These are phyloP conservation scores for Filobasidium floriforme DNA, from an alignment of 768 basidiomycete genomes.

Conservation along the genomic window DNA sequence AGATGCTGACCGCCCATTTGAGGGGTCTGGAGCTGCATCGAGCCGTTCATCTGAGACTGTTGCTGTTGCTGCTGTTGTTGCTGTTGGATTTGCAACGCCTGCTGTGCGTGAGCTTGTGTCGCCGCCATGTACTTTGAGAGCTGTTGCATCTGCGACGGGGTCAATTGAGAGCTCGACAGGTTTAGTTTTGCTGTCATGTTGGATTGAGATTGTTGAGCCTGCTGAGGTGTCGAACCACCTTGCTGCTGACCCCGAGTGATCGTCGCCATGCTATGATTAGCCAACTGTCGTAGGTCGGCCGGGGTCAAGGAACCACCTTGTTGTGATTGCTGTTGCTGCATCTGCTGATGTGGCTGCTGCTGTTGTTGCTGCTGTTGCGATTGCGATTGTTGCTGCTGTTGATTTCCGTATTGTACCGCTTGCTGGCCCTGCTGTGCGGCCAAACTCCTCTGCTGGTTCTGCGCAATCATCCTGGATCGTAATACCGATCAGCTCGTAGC, in stretches of 20 bases:
- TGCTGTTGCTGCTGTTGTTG: constrained; percentile 9
- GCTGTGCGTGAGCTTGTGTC: constrained; percentile 1
- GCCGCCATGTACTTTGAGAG: background rate
- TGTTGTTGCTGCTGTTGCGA: constrained; percentile 9
- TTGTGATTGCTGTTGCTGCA: constrained; percentile 6
- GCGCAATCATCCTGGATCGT: background rate
- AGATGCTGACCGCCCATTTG: constrained; percentile 1
- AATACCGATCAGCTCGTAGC: background rate
- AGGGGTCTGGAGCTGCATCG: background rate
- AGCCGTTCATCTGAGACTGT: background rate
- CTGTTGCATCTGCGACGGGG: background rate
- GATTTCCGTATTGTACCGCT: background rate
- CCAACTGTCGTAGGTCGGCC: constrained; percentile 3
- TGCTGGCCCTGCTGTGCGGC: background rate
- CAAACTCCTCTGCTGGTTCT: constrained; percentile 2
- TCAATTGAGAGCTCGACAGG: background rate
- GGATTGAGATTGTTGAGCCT: background rate
- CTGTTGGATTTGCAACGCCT: background rate
- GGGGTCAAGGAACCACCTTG: constrained; percentile 8
- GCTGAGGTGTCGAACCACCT: background rate
- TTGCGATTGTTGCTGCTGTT: background rate
- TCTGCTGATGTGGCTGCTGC: background rate
- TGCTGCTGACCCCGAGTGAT: constrained; percentile 1
- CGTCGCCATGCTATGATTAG: constrained; percentile 1
- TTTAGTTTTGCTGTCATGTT: background rate